Evolutionary conservation across 345 rosid species (phyloP), one percentile per base, ranked within the genome.

Genomic region (Angophora floribunda): DNA sequence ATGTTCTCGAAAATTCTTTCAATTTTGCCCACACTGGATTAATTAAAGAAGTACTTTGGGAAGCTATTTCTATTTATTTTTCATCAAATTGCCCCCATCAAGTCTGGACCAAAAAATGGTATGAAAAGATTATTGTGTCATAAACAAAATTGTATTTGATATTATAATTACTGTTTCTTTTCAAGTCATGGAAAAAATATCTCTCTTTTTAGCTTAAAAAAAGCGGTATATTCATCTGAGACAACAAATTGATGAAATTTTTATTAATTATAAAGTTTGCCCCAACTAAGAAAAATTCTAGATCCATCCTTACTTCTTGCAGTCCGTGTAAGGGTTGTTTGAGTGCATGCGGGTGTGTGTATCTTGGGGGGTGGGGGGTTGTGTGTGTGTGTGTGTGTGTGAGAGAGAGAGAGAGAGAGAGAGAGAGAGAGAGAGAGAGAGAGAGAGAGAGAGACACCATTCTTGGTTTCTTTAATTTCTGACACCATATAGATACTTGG

Each of bases 401-500:
- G 70, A 3, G 70, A 0, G 32, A 0, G 30, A 0, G 67, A 0
- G 30, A 2, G 67, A 2, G 67, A 12, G 52, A 51, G 16, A 9
- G 51, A 50, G 51, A 9, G 51, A 50, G 51, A 9, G 51, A 50
- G 51, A 9, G 51, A 50, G 51, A 50, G 61, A 21, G 63, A 22
- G 30, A 24, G 65, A 26, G 67, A 26, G 67, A 61, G 16, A 26
- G 80, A 21, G 24, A 9, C 7, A 41, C 28, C 82, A 75, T 41
- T 44, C 45, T 63, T 32, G 30, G 55, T 16, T 87, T 86, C 86
- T 91, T 90, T 47, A 67, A 91, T 95, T 97, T 86, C 94, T 92
- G 94, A 95, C 88, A 89, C 59, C 84, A 90, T 86, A 49, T 89
- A 98, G 99, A 90, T 98, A 96, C 91, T 93, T 97, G 92, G 99